phyloP scores from a whole-genome alignment of 805 yeast genomes.

The Zygoascus flipseniorum region DNA sequence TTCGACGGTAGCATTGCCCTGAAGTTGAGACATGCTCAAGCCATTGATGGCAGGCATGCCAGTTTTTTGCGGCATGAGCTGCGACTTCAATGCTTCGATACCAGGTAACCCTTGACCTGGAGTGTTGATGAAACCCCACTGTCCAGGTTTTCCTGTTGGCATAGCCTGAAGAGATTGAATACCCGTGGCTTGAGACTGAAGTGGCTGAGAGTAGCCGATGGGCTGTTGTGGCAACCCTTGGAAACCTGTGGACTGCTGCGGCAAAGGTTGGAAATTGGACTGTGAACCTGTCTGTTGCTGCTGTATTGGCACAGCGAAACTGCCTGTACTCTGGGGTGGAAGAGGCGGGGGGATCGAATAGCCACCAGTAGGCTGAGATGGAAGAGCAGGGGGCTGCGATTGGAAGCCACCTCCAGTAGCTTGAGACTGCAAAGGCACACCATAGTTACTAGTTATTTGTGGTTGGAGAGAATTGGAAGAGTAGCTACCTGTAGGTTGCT shows the following conservation, averaged over 20 bases:
- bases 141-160: slow-evolving; percentile 61
- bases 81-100: slow-evolving; percentile 53
- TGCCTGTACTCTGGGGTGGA: slow-evolving; percentile 18
- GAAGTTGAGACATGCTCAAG: slow-evolving; percentile 13
- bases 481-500: slow-evolving; percentile 14
- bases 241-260: slow-evolving; percentile 17
- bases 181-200: slow-evolving; percentile 29
- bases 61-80: slow-evolving; percentile 49
- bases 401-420: slow-evolving; percentile 15
- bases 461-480: slow-evolving; percentile 2
- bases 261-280: slow-evolving; percentile 27
- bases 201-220: slow-evolving; percentile 22
- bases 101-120: slow-evolving; percentile 70
- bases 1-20: slow-evolving; percentile 47
- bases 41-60: slow-evolving; percentile 17
- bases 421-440: slow-evolving; percentile 25
- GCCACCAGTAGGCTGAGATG: slow-evolving; percentile 19
- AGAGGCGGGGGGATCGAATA: slow-evolving; percentile 8
- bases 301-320: slow-evolving; percentile 29
- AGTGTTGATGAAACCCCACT: slow-evolving; percentile 68
- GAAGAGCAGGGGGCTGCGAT: slow-evolving; percentile 5
- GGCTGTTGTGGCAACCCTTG: slow-evolving; percentile 14
- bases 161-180: slow-evolving; percentile 30
- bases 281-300: slow-evolving; percentile 34
- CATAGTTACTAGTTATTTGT: slow-evolving; percentile 23